Evolutionary conservation across 2,329 filamentous ascomycete genomes (phyloP).

Genomic region (Nothophaeocryptopus gaeumannii): DNA sequence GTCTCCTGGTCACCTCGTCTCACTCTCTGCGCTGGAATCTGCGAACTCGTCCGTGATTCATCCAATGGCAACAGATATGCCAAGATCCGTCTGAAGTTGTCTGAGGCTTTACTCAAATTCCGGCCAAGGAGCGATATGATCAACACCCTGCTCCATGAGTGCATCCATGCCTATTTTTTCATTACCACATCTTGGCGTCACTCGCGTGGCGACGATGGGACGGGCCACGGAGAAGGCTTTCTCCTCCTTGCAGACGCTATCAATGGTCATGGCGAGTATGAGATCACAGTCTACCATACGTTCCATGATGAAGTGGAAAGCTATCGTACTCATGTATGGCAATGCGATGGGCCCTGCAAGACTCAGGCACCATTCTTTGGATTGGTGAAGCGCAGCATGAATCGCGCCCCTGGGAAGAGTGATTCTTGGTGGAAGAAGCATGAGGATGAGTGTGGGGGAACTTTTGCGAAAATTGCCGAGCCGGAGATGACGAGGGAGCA

Average conservation of each 20-base stretch:
- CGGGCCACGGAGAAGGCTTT: conserved; percentile 45
- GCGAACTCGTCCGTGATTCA: conserved; percentile 42
- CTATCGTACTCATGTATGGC: conserved; percentile 47
- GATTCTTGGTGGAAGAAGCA: conserved; percentile 45
- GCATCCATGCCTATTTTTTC: conserved; percentile 49
- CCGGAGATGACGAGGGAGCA: conserved; percentile 44
- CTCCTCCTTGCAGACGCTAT: conserved; percentile 45
- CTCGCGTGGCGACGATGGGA: conserved; percentile 41
- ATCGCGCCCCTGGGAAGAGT: conserved; percentile 41
- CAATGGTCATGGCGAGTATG: conserved; percentile 43
- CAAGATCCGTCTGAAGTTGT: conserved; percentile 44
- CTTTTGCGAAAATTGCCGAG: conserved; percentile 42
- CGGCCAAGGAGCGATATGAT: conserved; percentile 43
- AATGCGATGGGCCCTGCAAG: conserved; percentile 43
- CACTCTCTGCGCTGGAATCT: conserved; percentile 48
- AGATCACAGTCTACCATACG: conserved; percentile 44
- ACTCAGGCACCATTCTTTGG: conserved; percentile 42
- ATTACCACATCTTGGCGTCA: conserved; percentile 45
- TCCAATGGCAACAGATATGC: conserved; percentile 36
- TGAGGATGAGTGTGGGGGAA: conserved; percentile 41
- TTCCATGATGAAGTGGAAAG: conserved; percentile 49
- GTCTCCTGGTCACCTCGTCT: conserved; percentile 44
- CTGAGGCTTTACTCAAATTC: conserved; percentile 45
- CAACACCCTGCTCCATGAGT: conserved; percentile 46
- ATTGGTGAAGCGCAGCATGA: conserved; percentile 47